These are phyloP conservation scores for Penicillium canescens DNA, from an alignment of 495 filamentous ascomycete genomes.

Conservation along the genomic window DNA sequence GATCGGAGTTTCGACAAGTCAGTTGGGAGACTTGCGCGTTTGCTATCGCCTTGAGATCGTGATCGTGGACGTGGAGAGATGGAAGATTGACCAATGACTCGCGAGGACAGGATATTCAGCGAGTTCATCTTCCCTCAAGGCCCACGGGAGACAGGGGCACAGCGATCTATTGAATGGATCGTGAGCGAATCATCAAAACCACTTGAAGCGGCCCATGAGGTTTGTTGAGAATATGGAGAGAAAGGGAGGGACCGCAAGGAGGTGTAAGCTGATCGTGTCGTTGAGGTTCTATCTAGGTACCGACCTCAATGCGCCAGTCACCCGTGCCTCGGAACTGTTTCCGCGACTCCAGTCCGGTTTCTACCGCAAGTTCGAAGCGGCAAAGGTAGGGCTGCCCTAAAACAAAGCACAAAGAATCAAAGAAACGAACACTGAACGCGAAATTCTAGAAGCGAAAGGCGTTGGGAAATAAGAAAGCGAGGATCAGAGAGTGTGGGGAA, in stretches of 20 bases:
- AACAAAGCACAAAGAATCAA: conserved; percentile 8
- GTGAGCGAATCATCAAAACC: conserved; percentile 30
- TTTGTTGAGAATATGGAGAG: conserved; percentile 9
- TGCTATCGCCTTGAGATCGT: conserved; percentile 61
- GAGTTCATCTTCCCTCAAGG: conserved; percentile 86
- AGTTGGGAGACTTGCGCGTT: conserved; percentile 41
- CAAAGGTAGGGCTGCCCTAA: not conserved
- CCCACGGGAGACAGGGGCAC: conserved; percentile 54
- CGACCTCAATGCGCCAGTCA: conserved; percentile 49
- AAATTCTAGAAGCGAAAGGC: conserved; percentile 9
- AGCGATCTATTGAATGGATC: conserved; percentile 30
- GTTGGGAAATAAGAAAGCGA: conserved; percentile 16
- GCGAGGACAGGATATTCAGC: conserved; percentile 88
- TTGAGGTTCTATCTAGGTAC: conserved; percentile 16
- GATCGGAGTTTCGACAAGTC: conserved; percentile 51
- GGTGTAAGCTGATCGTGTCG: conserved; percentile 17
- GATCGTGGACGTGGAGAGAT: conserved; percentile 58
- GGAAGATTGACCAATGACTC: conserved; percentile 69
- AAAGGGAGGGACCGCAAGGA: conserved; percentile 21
- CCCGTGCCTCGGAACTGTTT: conserved; percentile 41
- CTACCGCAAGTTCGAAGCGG: conserved; percentile 10
- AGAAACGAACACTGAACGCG: conserved; percentile 3
- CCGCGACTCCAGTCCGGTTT: conserved; percentile 23
- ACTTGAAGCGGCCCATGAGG: conserved; percentile 18
- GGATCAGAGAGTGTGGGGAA: conserved; percentile 31